Conservation (phyloP, 2,329 filamentous ascomycete species). For the Hypocreales sp. region DNA sequence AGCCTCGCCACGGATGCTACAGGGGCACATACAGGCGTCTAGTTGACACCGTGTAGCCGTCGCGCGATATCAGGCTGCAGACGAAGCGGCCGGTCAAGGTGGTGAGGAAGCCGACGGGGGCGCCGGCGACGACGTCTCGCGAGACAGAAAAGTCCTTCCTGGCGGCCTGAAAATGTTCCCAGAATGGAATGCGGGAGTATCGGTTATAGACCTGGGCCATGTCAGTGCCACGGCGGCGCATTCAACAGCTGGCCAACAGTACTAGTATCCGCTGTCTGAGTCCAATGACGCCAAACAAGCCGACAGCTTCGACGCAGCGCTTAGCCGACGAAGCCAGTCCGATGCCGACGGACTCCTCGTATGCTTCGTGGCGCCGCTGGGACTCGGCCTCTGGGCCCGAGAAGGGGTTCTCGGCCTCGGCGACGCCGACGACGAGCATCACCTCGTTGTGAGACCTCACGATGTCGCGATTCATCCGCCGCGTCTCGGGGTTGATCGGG, state of each 20-base stretch:
- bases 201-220: conserved; percentile 31
- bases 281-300: conserved; percentile 36
- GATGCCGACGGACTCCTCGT: conserved; percentile 31
- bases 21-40: conserved; percentile 12
- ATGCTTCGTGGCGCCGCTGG: conserved; percentile 25
- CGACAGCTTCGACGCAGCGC: conserved; percentile 21
- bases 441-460: conserved; percentile 48
- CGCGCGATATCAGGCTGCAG: too few species aligned
- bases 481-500: conserved; percentile 37
- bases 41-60: too few species aligned
- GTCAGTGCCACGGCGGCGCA: conserved; percentile 4
- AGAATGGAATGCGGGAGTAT: conserved; percentile 32
- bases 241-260: conserved; percentile 3
- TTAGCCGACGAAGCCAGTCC: conserved; percentile 18
- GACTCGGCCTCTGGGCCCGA: conserved; percentile 23
- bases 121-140: conserved; percentile 16
- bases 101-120: conserved; percentile 12
- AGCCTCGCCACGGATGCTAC: background rate
- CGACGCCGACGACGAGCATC: conserved; percentile 47
- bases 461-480: conserved; percentile 37
- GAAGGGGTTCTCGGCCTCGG: conserved; percentile 35
- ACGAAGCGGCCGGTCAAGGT: conserved; percentile 13
- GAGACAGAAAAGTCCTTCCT: conserved; percentile 14
- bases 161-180: conserved; percentile 20
- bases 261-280: conserved; percentile 40